phyloP scores from a whole-genome alignment of 371 early-diverging fungal species.

The Rhizopus arrhizus region DNA sequence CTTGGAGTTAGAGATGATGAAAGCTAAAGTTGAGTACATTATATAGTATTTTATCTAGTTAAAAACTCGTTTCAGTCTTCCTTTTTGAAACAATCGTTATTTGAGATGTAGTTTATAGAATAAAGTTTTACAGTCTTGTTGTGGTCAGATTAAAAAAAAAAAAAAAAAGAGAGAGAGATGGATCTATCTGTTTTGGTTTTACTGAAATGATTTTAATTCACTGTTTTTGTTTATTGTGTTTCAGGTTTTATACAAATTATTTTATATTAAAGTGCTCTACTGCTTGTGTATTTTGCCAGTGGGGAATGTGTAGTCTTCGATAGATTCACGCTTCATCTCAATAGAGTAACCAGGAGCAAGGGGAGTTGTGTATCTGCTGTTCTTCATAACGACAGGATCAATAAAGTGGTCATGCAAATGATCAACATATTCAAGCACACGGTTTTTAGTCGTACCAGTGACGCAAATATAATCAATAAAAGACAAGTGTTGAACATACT shows the following conservation, averaged over 20 bases:
- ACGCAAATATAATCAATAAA: slow-evolving; percentile 55
- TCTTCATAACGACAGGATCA: slow-evolving; percentile 48
- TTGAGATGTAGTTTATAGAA: no score
- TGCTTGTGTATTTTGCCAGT: slow-evolving; percentile 39
- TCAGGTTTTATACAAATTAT: background rate
- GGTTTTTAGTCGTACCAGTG: slow-evolving; percentile 46
- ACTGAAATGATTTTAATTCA: no score
- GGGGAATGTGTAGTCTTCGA: slow-evolving; percentile 53
- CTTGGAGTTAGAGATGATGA: no score
- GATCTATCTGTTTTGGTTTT: no score
- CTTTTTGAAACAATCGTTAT: no score
- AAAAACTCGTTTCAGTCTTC: no score
- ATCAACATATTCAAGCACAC: slow-evolving; percentile 54
- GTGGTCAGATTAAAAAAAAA: no score
- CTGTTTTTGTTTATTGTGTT: no score
- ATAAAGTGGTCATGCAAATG: slow-evolving; percentile 56
- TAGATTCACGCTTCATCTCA: slow-evolving; percentile 53
- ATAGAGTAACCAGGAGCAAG: slow-evolving; percentile 51
- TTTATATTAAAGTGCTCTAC: background rate
- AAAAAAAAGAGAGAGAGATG: no score
- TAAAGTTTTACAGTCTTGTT: no score
- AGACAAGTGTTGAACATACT: slow-evolving; percentile 55
- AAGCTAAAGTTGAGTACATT: no score
- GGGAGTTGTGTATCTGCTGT: slow-evolving; percentile 46
- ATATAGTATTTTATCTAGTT: no score